A percentile compares a stretch with the other conserved stretches of the same genome.
These are phyloP conservation scores for Saturnispora kantuleensis DNA, from an alignment of 805 yeast species.

Conservation along the genomic window DNA sequence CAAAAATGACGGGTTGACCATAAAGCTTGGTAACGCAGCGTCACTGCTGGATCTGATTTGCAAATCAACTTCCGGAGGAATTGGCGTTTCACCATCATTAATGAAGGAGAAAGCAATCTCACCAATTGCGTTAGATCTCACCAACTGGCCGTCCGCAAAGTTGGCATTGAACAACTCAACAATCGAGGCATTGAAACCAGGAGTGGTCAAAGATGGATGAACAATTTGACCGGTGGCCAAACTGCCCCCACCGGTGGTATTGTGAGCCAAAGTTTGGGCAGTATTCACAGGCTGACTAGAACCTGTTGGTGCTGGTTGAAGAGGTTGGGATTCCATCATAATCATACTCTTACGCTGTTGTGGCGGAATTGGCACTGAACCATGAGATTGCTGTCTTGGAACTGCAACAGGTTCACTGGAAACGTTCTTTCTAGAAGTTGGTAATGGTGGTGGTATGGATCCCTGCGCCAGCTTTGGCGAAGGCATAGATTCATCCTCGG, in stretches of 20 bases:
- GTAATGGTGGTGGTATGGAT: conserved; percentile 26
- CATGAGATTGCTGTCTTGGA: conserved; percentile 19
- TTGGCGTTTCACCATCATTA: conserved; percentile 18
- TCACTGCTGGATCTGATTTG: conserved; percentile 32
- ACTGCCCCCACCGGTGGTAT: conserved; percentile 27
- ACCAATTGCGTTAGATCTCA: conserved; percentile 60
- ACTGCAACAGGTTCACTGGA: conserved; percentile 7
- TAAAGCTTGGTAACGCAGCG: conserved; percentile 33
- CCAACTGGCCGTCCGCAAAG: conserved; percentile 56
- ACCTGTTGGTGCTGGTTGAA: conserved; percentile 16
- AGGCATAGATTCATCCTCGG: conserved; percentile 11
- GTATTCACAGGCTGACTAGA: conserved; percentile 32
- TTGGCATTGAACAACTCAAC: conserved; percentile 79
- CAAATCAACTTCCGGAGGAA: conserved; percentile 35
- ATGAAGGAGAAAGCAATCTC: conserved; percentile 77
- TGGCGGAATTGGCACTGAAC: conserved; percentile 26
- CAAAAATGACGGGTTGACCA: conserved; percentile 45
- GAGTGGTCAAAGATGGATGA: conserved; percentile 40
- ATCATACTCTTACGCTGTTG: conserved; percentile 22
- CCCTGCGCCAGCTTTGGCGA: background rate
- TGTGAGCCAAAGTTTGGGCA: conserved; percentile 30
- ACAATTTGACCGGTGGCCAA: conserved; percentile 29
- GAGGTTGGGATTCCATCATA: conserved; percentile 1
- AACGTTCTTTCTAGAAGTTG: conserved; percentile 25
- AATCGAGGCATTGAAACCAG: conserved; percentile 73